Evolutionary conservation across 2,329 filamentous ascomycete genomes (phyloP), one percentile per base, ranked within the genome.

Genomic region (Pleoardoris graminearum): DNA sequence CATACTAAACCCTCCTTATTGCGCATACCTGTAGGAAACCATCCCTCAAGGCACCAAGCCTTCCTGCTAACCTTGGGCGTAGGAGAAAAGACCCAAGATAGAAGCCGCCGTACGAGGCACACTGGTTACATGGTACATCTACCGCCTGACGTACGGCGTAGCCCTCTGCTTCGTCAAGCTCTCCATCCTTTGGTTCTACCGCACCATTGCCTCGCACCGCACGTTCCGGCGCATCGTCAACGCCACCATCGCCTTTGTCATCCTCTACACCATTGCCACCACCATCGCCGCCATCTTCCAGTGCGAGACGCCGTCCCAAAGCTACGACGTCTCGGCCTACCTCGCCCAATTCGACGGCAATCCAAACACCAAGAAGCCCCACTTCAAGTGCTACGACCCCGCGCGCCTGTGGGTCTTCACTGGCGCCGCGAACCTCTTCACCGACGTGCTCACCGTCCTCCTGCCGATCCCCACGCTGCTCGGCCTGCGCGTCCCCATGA

Each of bases 381-480:
- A 63, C 17, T 38, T 58, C 36, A 62, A 67, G 19, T 74, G 71
- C 58, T 68, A 59, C 51, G 64, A 71, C 27, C 69, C 70, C 1
- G 59, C 62, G 10, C 61, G 55, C n/a, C 54, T 72, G 3, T 73
- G 65, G 54, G 55, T 71, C 2, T 61, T 67, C 42, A 78, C 76
- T 0, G 76, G 63, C 1, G 69, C 69, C 6, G 61, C 76, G 50
- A 78, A 76, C 38, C 70, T 77, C 45, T 58, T 70, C 42, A 77
- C 71, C 49, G 76, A 79, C 50, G 62, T 77, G 8, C 54, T 77
- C 16, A 76, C 80, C 49, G 70, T 79, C 5, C 51, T 76, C 5
- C 60, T 79, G 2, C 78, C 78, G 0, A 73, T 80, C 14, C 77
- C 77, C 0, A 71, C 79, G 39, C 70, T 80, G 23, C 66, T 75